Percentiles rank a stretch among this genome's conserved stretches.
These are phyloP conservation scores for Chenopodium quinoa DNA, from an alignment of 148 eudicot genomes.

Conservation along the genomic window DNA sequence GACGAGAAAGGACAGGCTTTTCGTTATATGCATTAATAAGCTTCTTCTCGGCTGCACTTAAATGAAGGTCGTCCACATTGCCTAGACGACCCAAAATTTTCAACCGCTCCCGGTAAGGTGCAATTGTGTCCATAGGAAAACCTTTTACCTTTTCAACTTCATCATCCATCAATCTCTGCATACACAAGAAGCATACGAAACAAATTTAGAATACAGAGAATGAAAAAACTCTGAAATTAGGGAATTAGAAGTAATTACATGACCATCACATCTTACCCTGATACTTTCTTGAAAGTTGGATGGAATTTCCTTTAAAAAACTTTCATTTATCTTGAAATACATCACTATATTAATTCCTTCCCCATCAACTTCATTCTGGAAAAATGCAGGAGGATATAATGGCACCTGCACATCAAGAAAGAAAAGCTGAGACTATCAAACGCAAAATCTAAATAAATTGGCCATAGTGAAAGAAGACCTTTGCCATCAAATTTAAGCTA, in stretches of 20 bases:
- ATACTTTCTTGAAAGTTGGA: conserved; percentile 69
- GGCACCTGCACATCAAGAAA: conserved; percentile 60
- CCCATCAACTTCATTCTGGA: conserved; percentile 85
- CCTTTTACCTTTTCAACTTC: conserved; percentile 89
- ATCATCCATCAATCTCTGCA: conserved; percentile 68
- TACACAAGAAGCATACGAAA: not conserved
- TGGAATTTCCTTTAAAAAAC: conserved; percentile 70
- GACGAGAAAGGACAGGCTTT: conserved; percentile 97
- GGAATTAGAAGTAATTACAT: not conserved
- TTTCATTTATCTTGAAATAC: conserved; percentile 79
- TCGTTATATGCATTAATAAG: conserved; percentile 90
- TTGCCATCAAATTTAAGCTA: not conserved
- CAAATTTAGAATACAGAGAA: conserved; percentile 7
- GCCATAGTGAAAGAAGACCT: not conserved
- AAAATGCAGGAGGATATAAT: conserved; percentile 70
- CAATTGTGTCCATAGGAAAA: conserved; percentile 62
- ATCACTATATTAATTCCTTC: conserved; percentile 85
- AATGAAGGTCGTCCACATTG: conserved; percentile 79
- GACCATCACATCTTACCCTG: conserved; percentile 47
- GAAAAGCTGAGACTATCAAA: not conserved
- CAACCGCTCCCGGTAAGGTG: conserved; percentile 84
- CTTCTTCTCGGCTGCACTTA: conserved; percentile 80
- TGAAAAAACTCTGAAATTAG: not conserved
- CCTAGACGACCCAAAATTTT: conserved; percentile 89
- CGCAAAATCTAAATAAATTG: not conserved